Conservation (phyloP, 257 asterid genomes). For the Salvia hispanica region DNA sequence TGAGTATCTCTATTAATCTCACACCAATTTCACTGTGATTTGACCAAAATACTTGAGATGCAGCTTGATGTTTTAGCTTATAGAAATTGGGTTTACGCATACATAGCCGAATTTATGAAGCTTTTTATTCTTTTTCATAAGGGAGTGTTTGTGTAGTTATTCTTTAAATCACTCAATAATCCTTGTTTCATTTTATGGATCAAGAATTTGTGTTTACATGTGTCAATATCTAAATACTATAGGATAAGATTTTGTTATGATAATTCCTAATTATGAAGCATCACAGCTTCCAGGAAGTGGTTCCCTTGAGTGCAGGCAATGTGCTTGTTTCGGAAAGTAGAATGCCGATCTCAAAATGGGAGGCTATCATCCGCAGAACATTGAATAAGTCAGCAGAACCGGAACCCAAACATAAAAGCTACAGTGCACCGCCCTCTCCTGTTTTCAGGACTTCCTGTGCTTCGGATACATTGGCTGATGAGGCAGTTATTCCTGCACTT, state of each 20-base stretch:
- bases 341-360: slow-evolving; percentile 84
- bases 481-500: slow-evolving; percentile 44
- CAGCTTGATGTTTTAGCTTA: not conserved
- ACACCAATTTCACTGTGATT: not conserved
- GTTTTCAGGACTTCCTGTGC: slow-evolving; percentile 73
- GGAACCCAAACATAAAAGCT: slow-evolving; percentile 58
- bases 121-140: not conserved
- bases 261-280: slow-evolving; percentile 21
- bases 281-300: slow-evolving; percentile 92
- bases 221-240: not conserved
- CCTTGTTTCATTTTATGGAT: not conserved
- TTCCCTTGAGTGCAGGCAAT: slow-evolving; percentile 88
- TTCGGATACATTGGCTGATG: slow-evolving; percentile 67
- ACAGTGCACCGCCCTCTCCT: slow-evolving; percentile 93
- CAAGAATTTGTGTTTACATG: not conserved
- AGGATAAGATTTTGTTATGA: not conserved
- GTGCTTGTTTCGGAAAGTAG: slow-evolving; percentile 86
- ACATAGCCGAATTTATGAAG: not conserved
- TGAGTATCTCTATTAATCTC: not conserved
- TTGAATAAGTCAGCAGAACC: slow-evolving; percentile 62
- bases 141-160: not conserved
- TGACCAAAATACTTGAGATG: slow-evolving; percentile 1
- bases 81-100: not conserved
- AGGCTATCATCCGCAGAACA: slow-evolving; percentile 66
- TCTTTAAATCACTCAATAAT: not conserved